phyloP scores from a whole-genome alignment of 345 rosid species.

The Erysimum cheiranthoides region DNA sequence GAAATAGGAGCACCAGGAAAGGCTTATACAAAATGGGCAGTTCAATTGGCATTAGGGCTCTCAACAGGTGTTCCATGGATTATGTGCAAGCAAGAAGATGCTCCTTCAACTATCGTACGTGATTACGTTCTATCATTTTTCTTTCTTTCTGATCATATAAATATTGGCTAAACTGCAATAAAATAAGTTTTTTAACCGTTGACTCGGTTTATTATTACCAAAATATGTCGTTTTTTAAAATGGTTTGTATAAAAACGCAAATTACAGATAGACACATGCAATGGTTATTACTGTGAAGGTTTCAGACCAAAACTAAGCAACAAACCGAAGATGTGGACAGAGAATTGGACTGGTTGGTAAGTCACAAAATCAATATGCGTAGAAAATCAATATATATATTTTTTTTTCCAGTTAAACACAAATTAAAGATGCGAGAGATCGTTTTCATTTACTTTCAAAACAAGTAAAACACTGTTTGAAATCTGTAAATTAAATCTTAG shows the following conservation, averaged over 20 bases:
- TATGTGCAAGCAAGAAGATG: slow-evolving; percentile 99
- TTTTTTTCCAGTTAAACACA: neutral
- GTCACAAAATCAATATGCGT: slow-evolving; percentile 20
- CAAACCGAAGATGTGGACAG: slow-evolving; percentile 97
- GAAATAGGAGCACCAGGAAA: slow-evolving; percentile 80
- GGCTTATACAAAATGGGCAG: slow-evolving; percentile 85
- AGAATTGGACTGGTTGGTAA: slow-evolving; percentile 96
- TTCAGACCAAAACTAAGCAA: slow-evolving; percentile 65
- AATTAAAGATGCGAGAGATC: neutral
- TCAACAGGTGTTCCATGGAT: slow-evolving; percentile 96
- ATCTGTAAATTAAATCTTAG: slow-evolving; percentile 39
- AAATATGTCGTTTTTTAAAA: neutral
- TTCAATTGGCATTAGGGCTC: slow-evolving; percentile 89
- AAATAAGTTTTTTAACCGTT: neutral
- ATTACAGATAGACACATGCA: slow-evolving; percentile 82
- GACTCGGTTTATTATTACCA: neutral
- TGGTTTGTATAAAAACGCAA: neutral
- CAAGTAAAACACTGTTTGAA: neutral
- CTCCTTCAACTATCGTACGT: slow-evolving; percentile 83
- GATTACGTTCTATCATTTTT: slow-evolving; percentile 22
- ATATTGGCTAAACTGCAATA: neutral
- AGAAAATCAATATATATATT: neutral
- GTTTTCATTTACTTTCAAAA: neutral
- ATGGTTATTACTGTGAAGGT: slow-evolving; percentile 84
- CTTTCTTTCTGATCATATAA: slow-evolving; percentile 8